phyloP scores from a whole-genome alignment of 306 rosid genomes.

The Rosa persica region DNA sequence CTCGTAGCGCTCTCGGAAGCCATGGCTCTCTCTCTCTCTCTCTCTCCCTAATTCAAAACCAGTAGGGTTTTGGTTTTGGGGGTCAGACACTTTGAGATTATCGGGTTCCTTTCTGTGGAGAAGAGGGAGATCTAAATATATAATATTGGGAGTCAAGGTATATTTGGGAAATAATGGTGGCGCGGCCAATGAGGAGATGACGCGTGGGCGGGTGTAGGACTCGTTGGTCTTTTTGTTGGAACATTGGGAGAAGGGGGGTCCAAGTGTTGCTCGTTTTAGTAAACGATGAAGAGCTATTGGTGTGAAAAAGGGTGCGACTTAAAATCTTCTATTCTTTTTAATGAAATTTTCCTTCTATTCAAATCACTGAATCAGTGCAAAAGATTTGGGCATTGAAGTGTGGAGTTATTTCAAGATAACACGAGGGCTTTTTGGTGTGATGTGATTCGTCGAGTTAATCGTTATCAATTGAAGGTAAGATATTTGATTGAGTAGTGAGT shows the following conservation, averaged over 20 bases:
- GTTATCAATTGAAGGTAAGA: too few relatives aligned
- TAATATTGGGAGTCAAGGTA: background rate
- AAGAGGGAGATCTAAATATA: conserved; percentile 9
- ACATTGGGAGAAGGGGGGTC: conserved; percentile 17
- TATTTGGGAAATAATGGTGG: background rate
- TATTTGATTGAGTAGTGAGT: too few relatives aligned
- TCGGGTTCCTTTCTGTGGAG: conserved; percentile 17
- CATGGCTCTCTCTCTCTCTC: conserved; percentile 32
- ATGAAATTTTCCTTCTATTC: too few relatives aligned
- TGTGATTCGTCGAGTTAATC: too few relatives aligned
- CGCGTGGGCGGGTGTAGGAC: conserved; percentile 21
- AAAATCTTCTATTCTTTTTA: too few relatives aligned
- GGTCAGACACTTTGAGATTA: conserved; percentile 14
- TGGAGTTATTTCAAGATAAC: too few relatives aligned
- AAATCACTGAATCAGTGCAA: too few relatives aligned
- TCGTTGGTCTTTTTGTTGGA: conserved; percentile 12
- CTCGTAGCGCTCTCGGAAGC: conserved; percentile 57
- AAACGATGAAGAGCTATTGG: too few relatives aligned
- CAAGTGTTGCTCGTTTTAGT: background rate
- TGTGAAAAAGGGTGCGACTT: too few relatives aligned
- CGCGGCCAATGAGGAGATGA: background rate
- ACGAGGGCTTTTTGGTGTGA: too few relatives aligned
- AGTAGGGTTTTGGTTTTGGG: conserved; percentile 56
- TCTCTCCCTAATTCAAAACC: conserved; percentile 15
- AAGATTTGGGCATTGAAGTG: too few relatives aligned